These are phyloP conservation scores for Scytalidium sp. DNA, from an alignment of 2,329 filamentous ascomycete genomes.

Conservation along the genomic window DNA sequence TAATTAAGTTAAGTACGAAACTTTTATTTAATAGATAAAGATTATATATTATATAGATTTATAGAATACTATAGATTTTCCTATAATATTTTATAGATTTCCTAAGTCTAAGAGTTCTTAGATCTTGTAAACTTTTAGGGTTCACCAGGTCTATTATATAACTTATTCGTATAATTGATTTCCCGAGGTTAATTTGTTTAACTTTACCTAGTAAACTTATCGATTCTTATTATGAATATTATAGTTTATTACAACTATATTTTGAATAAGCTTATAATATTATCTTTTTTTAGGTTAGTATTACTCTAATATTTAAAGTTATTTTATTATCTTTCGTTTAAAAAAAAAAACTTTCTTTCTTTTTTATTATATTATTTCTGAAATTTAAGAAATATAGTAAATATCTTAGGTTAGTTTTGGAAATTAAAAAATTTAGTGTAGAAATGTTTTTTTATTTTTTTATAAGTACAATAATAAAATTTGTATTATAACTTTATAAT, in stretches of 20 bases:
- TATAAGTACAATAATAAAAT: background rate
- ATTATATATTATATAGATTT: no score
- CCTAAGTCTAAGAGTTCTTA: no score
- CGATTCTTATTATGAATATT: background rate
- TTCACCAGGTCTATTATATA: background rate
- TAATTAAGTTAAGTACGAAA: background rate
- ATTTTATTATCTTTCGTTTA: no score
- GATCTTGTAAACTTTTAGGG: background rate
- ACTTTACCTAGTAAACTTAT: background rate
- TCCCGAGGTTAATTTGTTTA: background rate
- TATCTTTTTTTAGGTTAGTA: no score
- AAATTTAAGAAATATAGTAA: background rate
- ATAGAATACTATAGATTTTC: no score
- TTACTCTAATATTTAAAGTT: no score
- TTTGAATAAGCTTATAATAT: no score
- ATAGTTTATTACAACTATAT: no score
- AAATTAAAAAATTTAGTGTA: background rate
- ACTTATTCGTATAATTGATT: background rate
- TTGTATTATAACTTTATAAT: background rate
- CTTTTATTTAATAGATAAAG: no score
- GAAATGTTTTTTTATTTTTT: background rate
- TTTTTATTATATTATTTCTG: background rate
- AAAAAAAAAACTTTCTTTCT: no score
- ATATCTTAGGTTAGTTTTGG: background rate
- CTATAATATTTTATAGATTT: no score